A percentile compares a stretch with the other conserved stretches of the same genome.
These are phyloP conservation scores for Simplicillium sp. DNA, from an alignment of 2,329 filamentous ascomycete genomes.

Conservation along the genomic window DNA sequence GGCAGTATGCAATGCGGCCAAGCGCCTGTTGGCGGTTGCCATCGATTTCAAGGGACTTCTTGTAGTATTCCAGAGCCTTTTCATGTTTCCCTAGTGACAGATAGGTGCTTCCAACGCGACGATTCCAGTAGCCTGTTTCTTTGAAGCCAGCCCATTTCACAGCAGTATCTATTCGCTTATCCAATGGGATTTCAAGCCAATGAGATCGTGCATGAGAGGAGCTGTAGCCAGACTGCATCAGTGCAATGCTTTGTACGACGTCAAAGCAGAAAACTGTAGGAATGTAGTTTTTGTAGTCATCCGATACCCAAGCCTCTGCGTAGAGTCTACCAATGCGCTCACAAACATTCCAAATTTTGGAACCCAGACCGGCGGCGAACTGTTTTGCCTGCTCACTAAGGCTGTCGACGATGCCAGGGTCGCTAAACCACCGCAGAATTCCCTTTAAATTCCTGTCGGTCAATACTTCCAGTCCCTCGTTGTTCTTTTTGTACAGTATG, in stretches of 20 bases:
- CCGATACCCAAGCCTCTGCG: constrained; percentile 26
- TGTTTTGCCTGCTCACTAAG: constrained; percentile 9
- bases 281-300: constrained; percentile 23
- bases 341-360: constrained; percentile 19
- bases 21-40: constrained; percentile 25
- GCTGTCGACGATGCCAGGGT: constrained; percentile 10
- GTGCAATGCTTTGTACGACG: constrained; percentile 30
- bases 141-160: constrained; percentile 24
- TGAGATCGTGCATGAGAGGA: constrained; percentile 25
- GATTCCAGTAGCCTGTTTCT: constrained; percentile 25
- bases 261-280: constrained; percentile 32
- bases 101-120: constrained; percentile 29
- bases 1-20: constrained; percentile 30
- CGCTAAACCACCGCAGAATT: constrained; percentile 17
- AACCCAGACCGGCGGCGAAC: constrained; percentile 18
- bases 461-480: constrained; percentile 31
- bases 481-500: constrained; percentile 26
- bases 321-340: constrained; percentile 28
- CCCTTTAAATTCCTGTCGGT: constrained; percentile 27
- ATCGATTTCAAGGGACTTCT: constrained; percentile 25
- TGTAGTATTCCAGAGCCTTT: constrained; percentile 24
- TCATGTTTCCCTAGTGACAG: constrained; percentile 23
- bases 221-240: constrained; percentile 25
- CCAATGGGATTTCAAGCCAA: constrained; percentile 24
- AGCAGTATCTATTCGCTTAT: constrained; percentile 24